Evolutionary conservation across 129 eudicot species (phyloP).

Genomic region (Pulicaria dysenterica): DNA sequence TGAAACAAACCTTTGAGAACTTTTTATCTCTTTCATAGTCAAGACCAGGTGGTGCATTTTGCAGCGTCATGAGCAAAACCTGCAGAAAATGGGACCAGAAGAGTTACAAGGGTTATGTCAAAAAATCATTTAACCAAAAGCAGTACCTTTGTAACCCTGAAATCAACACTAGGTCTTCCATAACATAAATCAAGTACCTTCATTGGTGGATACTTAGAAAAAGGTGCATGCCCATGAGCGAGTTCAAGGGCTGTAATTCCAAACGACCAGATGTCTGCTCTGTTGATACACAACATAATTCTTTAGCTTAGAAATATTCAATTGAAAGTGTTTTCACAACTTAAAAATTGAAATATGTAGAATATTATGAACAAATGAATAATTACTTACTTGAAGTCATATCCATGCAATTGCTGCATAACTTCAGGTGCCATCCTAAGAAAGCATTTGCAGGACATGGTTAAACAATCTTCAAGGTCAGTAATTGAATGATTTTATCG

Average conservation of each 20-base stretch:
- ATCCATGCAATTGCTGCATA: conserved; percentile 95
- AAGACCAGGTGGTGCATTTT: conserved; percentile 98
- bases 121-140: background rate
- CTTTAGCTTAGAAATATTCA: conserved; percentile 3
- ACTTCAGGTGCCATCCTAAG: conserved; percentile 99
- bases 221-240: conserved; percentile 99
- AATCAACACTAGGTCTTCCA: background rate
- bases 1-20: conserved; percentile 77
- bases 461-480: conserved; percentile 24
- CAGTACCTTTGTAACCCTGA: background rate
- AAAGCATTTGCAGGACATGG: conserved; percentile 26
- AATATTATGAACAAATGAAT: conserved; percentile 8
- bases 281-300: conserved; percentile 43
- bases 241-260: conserved; percentile 99
- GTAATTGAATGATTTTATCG: background rate
- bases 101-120: conserved; percentile 6
- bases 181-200: conserved; percentile 51
- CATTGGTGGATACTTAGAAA: conserved; percentile 98
- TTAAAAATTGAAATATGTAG: background rate
- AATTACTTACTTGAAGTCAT: conserved; percentile 83
- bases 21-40: conserved; percentile 95
- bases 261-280: conserved; percentile 99
- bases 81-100: conserved; percentile 24
- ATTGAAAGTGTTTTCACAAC: background rate
- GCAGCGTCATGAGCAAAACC: conserved; percentile 96